Base-by-base conservation (phyloP, 306 rosid species). In the Astragalus glycyphyllos region DNA sequence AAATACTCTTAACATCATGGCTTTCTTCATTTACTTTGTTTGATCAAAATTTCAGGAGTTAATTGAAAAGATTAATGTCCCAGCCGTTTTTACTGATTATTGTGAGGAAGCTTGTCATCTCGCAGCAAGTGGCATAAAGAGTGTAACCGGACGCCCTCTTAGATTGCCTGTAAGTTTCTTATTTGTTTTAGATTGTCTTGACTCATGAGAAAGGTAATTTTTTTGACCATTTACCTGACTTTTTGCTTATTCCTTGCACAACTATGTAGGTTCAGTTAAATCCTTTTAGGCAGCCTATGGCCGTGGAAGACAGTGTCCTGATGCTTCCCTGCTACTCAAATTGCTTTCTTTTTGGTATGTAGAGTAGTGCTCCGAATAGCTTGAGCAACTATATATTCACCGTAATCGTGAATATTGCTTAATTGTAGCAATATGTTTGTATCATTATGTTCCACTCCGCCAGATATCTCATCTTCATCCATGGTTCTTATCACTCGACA, bases 81-180 rank as follows among this genome's bases (percentile, higher is more conserved):
- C 90, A 1, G 87, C 89, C 13, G 71, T 89, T 62, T 90, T 94
- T 68, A 85, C 95, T 0, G 96, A 94, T 77, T 94, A 90, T 73
- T 94, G 98, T 23, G 92, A 90, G 85, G 98, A 94, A 86, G 98
- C 96, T 34, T 94, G 96, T 79, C 87, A 94, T 83, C 92, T 94
- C 61, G 98, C 92, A 63, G 89, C 89, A 64, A 20, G 77, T 81
- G 89, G 96, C 80, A 69, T 94, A 31, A 78, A 84, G 79, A 75
- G 82, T 20, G 70, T 87, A 62, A 75, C 87, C 9, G 84, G 84
- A 34, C 62, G 57, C 65, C 68, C 92, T 61, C 90, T 70, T 50
- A 74, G 74, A 37, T 70, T 83, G 71, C 96, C 92, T 29, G 98
- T 94, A 41, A 56, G 90, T 72, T 73, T 68, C 54, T 50, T 11